phyloP scores from a whole-genome alignment of 176 grass and related monocot species.

The Oryza australiensis region DNA sequence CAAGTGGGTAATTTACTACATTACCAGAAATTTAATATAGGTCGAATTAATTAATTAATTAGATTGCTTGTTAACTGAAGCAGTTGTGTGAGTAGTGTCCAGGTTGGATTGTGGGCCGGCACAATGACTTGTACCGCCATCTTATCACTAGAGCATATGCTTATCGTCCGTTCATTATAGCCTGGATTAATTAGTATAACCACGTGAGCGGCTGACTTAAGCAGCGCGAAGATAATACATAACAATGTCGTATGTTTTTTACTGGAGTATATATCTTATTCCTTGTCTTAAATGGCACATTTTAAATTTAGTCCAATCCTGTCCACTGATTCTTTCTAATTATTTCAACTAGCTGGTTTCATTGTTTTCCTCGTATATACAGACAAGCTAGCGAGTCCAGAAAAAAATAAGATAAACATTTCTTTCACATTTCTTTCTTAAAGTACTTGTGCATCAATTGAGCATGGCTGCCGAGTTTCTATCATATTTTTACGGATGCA shows the following conservation, averaged over 20 bases:
- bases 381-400: background rate
- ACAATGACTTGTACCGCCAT: conserved; percentile 13
- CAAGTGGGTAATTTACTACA: background rate
- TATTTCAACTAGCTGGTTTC: background rate
- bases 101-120: background rate
- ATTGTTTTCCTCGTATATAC: background rate
- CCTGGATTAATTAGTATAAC: conserved; percentile 5
- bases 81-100: conserved; percentile 7
- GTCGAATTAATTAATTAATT: background rate
- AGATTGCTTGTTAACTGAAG: background rate
- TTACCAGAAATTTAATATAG: background rate
- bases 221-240: conserved; percentile 13
- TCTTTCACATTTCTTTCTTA: background rate
- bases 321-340: background rate
- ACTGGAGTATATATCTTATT: background rate
- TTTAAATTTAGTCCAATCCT: background rate
- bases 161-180: conserved; percentile 18
- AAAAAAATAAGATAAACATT: background rate
- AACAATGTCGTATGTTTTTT: background rate
- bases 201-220: conserved; percentile 39
- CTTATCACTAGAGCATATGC: conserved; percentile 17
- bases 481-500: background rate
- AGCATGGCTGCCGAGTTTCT: background rate
- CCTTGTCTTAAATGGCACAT: background rate
- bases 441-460: background rate